phyloP scores from a whole-genome alignment of 768 basidiomycete genomes.

The Bullera alba region DNA sequence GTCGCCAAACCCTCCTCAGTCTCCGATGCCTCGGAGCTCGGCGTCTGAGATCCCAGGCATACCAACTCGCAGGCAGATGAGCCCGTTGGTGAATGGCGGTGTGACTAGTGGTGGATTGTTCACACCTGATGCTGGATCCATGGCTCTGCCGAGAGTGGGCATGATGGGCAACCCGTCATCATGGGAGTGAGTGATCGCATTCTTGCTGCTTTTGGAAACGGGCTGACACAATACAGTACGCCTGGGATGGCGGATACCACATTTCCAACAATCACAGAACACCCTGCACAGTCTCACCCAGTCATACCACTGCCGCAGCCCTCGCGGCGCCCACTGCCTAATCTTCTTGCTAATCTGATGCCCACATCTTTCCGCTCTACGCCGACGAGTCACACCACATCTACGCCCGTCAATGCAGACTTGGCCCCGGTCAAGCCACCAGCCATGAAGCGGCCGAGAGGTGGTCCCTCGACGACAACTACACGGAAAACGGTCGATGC shows the following conservation, averaged over 20 bases:
- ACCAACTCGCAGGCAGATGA: constrained; percentile 18
- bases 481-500: constrained; percentile 5
- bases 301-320: background rate
- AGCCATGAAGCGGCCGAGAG: constrained; percentile 36
- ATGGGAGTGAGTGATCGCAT: constrained; percentile 23
- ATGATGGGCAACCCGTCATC: constrained; percentile 15
- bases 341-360: constrained; percentile 15
- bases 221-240: constrained; percentile 16
- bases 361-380: constrained; percentile 13
- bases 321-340: constrained; percentile 27
- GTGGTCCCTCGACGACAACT: constrained; percentile 4
- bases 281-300: constrained; percentile 2
- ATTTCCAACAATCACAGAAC: constrained; percentile 17
- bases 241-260: constrained; percentile 25
- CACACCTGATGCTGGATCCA: constrained; percentile 29
- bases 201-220: background rate
- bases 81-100: constrained; percentile 2
- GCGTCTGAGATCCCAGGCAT: constrained; percentile 29
- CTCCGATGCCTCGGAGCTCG: constrained; percentile 36
- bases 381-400: background rate
- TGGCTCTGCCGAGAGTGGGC: constrained; percentile 12
- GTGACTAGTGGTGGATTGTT: constrained; percentile 13
- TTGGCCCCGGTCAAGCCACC: constrained; percentile 14
- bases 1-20: constrained; percentile 27
- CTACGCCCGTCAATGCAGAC: background rate